Percentiles rank a stretch among this genome's conserved stretches.
phyloP scores from a whole-genome alignment of 163 green algal genomes.

The Volvox carteri region DNA sequence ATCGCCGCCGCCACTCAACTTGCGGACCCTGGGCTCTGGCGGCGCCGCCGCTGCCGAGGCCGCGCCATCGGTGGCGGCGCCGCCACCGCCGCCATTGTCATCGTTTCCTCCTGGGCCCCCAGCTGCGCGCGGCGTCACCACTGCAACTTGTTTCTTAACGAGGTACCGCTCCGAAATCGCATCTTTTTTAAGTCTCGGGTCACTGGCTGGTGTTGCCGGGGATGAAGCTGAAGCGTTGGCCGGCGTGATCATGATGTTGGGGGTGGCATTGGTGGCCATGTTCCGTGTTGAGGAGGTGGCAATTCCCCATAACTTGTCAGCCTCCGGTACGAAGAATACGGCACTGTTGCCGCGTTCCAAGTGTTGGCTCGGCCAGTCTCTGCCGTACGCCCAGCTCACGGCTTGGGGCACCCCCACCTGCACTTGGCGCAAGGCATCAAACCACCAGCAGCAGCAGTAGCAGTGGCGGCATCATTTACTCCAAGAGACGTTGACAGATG shows the following conservation, averaged over 20 bases:
- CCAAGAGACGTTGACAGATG: too few species aligned
- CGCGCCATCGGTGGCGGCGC: not conserved
- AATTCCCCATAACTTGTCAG: not conserved
- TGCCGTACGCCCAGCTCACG: constrained; percentile 45
- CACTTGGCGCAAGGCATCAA: too few species aligned
- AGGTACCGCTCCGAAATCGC: too few species aligned
- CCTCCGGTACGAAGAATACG: constrained; percentile 31
- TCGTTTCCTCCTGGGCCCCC: not conserved
- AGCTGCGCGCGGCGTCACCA: too few species aligned
- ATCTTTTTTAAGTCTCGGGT: too few species aligned
- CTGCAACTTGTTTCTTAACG: too few species aligned
- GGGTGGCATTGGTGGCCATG: not conserved
- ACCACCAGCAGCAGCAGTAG: too few species aligned
- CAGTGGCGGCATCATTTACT: too few species aligned
- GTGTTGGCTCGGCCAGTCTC: constrained; percentile 30
- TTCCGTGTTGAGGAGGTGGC: not conserved
- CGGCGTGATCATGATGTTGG: not conserved
- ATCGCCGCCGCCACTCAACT: not conserved
- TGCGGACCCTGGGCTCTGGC: not conserved
- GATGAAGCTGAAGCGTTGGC: too few species aligned
- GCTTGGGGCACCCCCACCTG: constrained; percentile 33
- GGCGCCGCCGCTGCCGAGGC: not conserved
- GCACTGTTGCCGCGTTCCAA: not conserved
- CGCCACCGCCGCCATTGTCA: not conserved
- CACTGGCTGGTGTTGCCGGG: too few species aligned